Conservation (phyloP, 345 rosid genomes). For the Ceriops decandra region DNA sequence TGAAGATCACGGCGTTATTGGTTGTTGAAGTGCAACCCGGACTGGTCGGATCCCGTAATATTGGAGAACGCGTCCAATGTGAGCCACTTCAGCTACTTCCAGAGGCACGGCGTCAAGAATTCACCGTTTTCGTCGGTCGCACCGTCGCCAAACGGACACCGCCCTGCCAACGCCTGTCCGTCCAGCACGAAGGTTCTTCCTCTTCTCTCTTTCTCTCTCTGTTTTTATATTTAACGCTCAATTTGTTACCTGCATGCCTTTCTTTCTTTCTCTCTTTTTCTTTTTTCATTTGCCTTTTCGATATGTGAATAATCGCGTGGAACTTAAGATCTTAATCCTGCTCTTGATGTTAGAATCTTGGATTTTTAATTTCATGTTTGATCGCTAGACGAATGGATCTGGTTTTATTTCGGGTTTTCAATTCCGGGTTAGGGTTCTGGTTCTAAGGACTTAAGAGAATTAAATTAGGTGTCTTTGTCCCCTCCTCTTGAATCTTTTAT, state of each 20-base stretch:
- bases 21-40: conserved; percentile 70
- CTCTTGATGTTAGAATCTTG: too few relatives aligned
- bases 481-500: neutral
- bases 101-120: conserved; percentile 76
- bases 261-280: too few relatives aligned
- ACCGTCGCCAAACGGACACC: conserved; percentile 92
- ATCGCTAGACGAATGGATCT: too few relatives aligned
- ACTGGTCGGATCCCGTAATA: conserved; percentile 62
- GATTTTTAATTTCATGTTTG: too few relatives aligned
- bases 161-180: conserved; percentile 83
- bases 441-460: neutral
- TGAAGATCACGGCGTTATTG: conserved; percentile 92
- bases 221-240: neutral
- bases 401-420: too few relatives aligned
- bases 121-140: conserved; percentile 76
- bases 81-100: conserved; percentile 86
- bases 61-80: conserved; percentile 72
- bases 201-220: neutral
- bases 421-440: neutral
- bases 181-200: conserved; percentile 74
- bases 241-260: too few relatives aligned
- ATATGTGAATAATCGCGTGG: too few relatives aligned
- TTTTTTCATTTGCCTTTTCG: too few relatives aligned
- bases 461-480: neutral
- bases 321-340: too few relatives aligned